A percentile compares a stretch with the other conserved stretches of the same genome.
Evolutionary conservation across 148 eudicot genomes (phyloP).

Genomic region (Heliamphora exappendiculata): DNA sequence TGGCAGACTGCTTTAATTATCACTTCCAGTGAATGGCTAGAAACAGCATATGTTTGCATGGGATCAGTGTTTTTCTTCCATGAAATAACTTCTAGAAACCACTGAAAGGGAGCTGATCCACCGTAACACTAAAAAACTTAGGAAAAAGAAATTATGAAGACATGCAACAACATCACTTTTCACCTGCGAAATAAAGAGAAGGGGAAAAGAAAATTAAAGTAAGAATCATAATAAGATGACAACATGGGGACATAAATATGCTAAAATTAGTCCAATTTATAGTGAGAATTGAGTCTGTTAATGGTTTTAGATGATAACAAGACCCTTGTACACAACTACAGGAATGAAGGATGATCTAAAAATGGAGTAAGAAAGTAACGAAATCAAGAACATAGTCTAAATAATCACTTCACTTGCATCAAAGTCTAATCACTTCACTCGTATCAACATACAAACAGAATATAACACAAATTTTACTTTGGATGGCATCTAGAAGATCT

Average conservation of each 20-base stretch:
- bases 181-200: neutral
- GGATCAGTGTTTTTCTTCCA: constrained; percentile 8
- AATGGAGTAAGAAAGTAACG: neutral
- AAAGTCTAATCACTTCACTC: too few relatives aligned
- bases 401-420: neutral
- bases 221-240: too few relatives aligned
- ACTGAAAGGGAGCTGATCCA: too few relatives aligned
- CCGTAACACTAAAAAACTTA: too few relatives aligned
- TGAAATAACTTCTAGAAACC: neutral
- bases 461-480: neutral
- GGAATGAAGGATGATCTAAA: neutral
- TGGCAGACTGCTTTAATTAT: constrained; percentile 6
- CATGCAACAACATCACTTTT: neutral
- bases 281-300: neutral
- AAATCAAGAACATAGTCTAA: neutral
- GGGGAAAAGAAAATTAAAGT: neutral
- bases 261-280: neutral
- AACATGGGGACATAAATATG: too few relatives aligned
- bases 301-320: neutral
- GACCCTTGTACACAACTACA: neutral
- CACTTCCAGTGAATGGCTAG: too few relatives aligned
- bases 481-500: neutral
- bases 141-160: neutral
- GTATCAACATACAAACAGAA: neutral
- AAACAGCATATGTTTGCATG: too few relatives aligned